Percentiles rank a stretch among this genome's conserved stretches.
Evolutionary conservation across 2,329 filamentous ascomycete species (phyloP).

Genomic region (Ploettnerulaceae sp.): DNA sequence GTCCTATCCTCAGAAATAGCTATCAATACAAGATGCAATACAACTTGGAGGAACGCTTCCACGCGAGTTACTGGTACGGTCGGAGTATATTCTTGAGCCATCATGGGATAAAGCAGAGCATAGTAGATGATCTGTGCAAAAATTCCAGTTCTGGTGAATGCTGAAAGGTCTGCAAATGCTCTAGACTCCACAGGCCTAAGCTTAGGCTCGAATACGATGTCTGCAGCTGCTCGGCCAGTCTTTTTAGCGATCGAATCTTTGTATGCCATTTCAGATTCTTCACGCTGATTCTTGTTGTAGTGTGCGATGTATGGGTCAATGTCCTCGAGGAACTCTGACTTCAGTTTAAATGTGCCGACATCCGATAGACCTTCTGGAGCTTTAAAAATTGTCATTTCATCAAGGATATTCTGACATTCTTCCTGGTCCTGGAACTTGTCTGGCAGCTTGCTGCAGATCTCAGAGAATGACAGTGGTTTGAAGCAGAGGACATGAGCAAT

Average conservation of each 20-base stretch:
- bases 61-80: slow-evolving; percentile 75
- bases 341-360: slow-evolving; percentile 89
- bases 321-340: slow-evolving; percentile 76
- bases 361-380: slow-evolving; percentile 88
- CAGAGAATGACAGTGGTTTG: slow-evolving; percentile 91
- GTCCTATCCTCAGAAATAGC: slow-evolving; percentile 78
- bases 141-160: slow-evolving; percentile 76
- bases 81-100: slow-evolving; percentile 63
- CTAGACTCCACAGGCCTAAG: slow-evolving; percentile 71
- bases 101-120: slow-evolving; percentile 74
- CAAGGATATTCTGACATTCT: slow-evolving; percentile 77
- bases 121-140: slow-evolving; percentile 92
- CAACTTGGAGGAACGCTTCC: slow-evolving; percentile 87
- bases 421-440: slow-evolving; percentile 88
- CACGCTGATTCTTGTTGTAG: slow-evolving; percentile 93
- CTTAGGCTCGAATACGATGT: slow-evolving; percentile 89
- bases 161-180: slow-evolving; percentile 69
- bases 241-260: slow-evolving; percentile 83
- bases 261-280: slow-evolving; percentile 89
- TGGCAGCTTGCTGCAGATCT: slow-evolving; percentile 78
- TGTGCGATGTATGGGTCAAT: slow-evolving; percentile 95
- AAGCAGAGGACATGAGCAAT: slow-evolving; percentile 94
- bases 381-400: slow-evolving; percentile 84
- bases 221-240: slow-evolving; percentile 71
- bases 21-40: slow-evolving; percentile 80